Conservation (phyloP, 2,329 filamentous ascomycete genomes). For the Sporothrix protearum region DNA sequence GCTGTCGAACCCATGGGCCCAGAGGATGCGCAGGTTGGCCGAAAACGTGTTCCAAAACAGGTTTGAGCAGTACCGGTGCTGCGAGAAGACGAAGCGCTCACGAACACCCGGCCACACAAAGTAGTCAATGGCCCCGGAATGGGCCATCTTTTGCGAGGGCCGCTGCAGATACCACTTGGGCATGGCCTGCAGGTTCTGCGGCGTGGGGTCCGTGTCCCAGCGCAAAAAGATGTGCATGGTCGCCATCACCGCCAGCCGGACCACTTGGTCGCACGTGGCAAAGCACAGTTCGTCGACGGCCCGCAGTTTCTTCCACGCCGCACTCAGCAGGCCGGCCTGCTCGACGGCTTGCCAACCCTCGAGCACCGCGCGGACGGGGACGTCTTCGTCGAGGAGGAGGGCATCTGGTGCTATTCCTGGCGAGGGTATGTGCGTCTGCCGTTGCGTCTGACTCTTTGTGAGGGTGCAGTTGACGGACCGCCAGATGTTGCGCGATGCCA, state of each 20-base stretch:
- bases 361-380: neutral
- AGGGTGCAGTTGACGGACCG: neutral
- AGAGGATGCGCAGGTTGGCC: slow-evolving; percentile 2
- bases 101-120: neutral
- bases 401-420: neutral
- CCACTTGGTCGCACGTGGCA: neutral
- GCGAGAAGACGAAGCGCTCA: neutral
- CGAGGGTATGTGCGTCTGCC: neutral
- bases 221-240: neutral
- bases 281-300: slow-evolving; percentile 4
- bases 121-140: neutral
- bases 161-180: neutral
- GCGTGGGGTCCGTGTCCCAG: neutral
- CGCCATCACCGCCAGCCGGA: neutral
- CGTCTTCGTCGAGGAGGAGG: neutral
- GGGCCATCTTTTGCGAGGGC: slow-evolving; percentile 1
- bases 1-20: neutral
- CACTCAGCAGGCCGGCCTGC: neutral
- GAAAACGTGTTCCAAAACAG: neutral
- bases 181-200: slow-evolving; percentile 1
- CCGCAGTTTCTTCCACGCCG: neutral
- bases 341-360: neutral
- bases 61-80: neutral
- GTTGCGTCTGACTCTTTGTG: neutral
- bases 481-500: neutral